Percentiles rank a stretch among this genome's conserved stretches.
Conservation (phyloP, 352 stramenopile genomes). For the Phytophthora ramorum region DNA sequence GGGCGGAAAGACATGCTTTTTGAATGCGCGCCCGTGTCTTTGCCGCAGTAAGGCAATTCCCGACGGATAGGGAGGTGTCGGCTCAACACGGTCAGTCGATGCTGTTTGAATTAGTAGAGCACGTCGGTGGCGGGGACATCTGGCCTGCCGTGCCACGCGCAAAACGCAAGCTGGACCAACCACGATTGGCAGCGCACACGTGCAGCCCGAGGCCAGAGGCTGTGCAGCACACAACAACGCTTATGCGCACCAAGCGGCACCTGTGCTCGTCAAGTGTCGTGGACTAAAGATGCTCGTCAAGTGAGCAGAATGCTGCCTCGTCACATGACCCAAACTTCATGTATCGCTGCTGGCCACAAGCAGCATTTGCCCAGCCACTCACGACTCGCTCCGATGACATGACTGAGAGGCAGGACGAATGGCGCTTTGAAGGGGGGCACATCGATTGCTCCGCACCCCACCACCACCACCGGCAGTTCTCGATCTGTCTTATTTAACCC, state of each 20-base stretch:
- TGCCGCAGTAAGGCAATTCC: constrained; percentile 8
- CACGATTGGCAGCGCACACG: constrained; percentile 6
- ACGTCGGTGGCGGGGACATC: background rate
- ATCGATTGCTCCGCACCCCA: no score
- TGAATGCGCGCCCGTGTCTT: constrained; percentile 22
- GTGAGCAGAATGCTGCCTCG: constrained; percentile 10
- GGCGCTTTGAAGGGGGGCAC: no score
- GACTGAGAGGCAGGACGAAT: no score
- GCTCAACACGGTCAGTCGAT: no score
- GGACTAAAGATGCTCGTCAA: background rate
- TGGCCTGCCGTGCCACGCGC: background rate
- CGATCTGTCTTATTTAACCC: no score
- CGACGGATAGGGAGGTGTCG: background rate
- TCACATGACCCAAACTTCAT: constrained; percentile 13
- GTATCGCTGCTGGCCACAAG: no score
- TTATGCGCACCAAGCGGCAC: constrained; percentile 1
- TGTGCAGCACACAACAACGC: background rate
- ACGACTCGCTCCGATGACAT: no score
- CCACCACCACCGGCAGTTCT: background rate
- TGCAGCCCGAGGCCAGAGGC: background rate
- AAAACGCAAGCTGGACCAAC: background rate
- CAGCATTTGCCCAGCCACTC: no score
- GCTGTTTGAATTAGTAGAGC: background rate
- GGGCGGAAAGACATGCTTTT: constrained; percentile 25
- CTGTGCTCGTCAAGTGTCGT: no score